These are phyloP conservation scores for Polychaeton citri DNA, from an alignment of 2,329 filamentous ascomycete species.

Conservation along the genomic window DNA sequence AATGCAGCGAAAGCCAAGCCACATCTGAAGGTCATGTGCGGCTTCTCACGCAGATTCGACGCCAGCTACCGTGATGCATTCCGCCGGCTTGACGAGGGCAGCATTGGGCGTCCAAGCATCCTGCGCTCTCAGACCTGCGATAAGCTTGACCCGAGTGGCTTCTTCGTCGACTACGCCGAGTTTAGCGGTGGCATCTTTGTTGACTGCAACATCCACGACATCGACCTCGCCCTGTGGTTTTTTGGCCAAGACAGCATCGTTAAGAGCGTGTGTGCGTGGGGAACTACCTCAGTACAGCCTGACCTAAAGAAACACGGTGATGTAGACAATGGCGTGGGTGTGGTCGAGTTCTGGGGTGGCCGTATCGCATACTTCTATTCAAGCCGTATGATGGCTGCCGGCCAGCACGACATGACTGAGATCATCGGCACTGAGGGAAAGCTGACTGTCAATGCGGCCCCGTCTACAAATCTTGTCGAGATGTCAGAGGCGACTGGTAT, in stretches of 20 bases:
- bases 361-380: constrained; percentile 53
- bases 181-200: constrained; percentile 57
- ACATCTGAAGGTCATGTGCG: constrained; percentile 52
- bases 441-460: constrained; percentile 47
- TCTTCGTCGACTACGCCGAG: constrained; percentile 55
- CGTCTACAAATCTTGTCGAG: constrained; percentile 41
- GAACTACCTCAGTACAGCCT: constrained; percentile 47
- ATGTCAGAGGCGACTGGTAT: constrained; percentile 42
- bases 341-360: constrained; percentile 52
- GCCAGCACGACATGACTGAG: constrained; percentile 54
- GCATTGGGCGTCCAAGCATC: constrained; percentile 47
- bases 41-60: constrained; percentile 55
- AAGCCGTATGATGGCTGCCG: constrained; percentile 53
- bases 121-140: constrained; percentile 56
- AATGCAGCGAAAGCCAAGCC: constrained; percentile 42
- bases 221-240: constrained; percentile 52
- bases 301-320: constrained; percentile 45
- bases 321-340: constrained; percentile 48
- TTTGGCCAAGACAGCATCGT: constrained; percentile 42
- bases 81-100: constrained; percentile 36
- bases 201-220: constrained; percentile 59
- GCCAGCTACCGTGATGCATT: constrained; percentile 49
- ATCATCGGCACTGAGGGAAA: constrained; percentile 55
- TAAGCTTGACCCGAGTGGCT: constrained; percentile 50
- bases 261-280: constrained; percentile 43